Evolutionary conservation across 768 basidiomycete species (phyloP), one percentile per base, ranked within the genome.

Genomic region (Tubosaeta brunneosetosa): DNA sequence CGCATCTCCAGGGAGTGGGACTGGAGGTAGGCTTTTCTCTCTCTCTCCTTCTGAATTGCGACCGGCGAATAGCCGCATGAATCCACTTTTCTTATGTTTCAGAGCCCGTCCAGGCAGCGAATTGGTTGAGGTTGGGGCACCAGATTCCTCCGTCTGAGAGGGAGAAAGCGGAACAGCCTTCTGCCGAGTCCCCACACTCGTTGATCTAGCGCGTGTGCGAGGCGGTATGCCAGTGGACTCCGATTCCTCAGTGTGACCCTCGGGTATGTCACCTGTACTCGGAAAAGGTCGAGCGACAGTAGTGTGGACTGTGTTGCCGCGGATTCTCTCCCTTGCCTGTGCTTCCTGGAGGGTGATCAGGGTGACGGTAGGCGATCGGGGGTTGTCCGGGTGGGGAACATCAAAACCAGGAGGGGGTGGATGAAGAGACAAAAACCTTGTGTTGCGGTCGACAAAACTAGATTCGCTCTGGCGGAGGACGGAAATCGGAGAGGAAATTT

Each of bases 291-390:
- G 59, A 27, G 65, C 51, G 43, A 68, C 55, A 2, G 66, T 52
- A 48, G 59, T 55, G 43, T 74, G 70, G 17, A 65, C 66, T 4
- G 78, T 77, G n/a, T 69, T 70, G 58, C 74, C 79, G 47, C 85
- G 80, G 42, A 79, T 73, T 46, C 85, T 81, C 63, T 85, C 77
- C 50, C 74, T 69, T 12, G 83, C 86, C 59, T 88, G 81, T 3
- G 88, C 88, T 71, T 91, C 86, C 62, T 90, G 85, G 49, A 91
- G 73, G 5, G 86, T 80, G 46, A 91, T 90, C 36, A 91, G 77
- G 29, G 79, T 74, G 56, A 89, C 83, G 14, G 79, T 70, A 19
- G 82, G 76, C 12, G 78, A 69, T 8, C 68, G 61, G 53, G 55
- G 74, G 48, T 83, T 82, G 38, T 68, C 71, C 80, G 82, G 83